Conservation (phyloP, 768 basidiomycete genomes). For the Trametes cinnabarina region DNA sequence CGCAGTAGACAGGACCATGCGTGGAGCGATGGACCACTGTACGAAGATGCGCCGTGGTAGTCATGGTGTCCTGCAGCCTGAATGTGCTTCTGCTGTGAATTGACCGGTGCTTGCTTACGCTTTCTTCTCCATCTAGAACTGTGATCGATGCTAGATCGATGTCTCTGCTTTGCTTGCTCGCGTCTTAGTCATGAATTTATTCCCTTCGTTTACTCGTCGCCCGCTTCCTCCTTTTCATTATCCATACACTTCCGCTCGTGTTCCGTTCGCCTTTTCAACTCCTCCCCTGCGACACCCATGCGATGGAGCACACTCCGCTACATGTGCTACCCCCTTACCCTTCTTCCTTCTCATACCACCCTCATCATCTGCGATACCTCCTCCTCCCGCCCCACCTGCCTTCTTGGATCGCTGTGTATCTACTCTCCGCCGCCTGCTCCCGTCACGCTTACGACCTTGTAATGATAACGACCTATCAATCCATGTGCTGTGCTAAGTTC, state of each 20-base stretch:
- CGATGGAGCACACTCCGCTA: neutral
- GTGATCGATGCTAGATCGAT: conserved; percentile 7
- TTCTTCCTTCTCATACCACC: neutral
- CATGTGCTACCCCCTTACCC: neutral
- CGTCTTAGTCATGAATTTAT: conserved; percentile 16
- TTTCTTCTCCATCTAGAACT: conserved; percentile 4
- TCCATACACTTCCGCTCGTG: too few relatives aligned
- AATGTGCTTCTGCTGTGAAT: neutral
- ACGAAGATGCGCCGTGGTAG: conserved; percentile 21
- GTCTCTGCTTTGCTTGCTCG: neutral
- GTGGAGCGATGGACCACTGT: conserved; percentile 13
- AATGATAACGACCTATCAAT: conserved; percentile 16
- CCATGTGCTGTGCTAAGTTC: neutral
- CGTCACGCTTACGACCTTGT: conserved; percentile 21
- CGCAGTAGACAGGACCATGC: conserved; percentile 10
- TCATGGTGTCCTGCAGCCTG: neutral
- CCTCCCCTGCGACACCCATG: conserved; percentile 3
- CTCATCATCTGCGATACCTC: conserved; percentile 7
- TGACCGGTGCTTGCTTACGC: neutral
- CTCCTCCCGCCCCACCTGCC: neutral
- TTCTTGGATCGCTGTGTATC: conserved; percentile 3
- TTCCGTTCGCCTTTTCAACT: neutral
- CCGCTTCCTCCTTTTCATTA: too few relatives aligned
- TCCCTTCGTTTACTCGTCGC: conserved; percentile 2
- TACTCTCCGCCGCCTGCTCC: conserved; percentile 14